Evolutionary conservation across 78 protist genomes (phyloP).

Genomic region (Dictyostelium brefeldianum): DNA sequence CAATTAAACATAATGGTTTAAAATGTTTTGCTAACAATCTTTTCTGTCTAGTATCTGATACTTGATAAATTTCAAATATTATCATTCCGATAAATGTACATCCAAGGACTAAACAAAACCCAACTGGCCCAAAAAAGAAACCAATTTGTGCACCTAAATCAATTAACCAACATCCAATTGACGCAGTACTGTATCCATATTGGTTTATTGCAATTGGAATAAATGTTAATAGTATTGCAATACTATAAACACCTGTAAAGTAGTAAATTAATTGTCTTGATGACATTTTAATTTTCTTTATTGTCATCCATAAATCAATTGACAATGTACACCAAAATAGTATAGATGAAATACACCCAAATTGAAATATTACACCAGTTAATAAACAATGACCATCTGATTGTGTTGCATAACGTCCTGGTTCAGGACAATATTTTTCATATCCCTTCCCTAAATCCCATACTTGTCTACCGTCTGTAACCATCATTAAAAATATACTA

Average conservation of each 20-base stretch:
- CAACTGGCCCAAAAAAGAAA: slow-evolving; percentile 49
- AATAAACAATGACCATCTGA: slow-evolving; percentile 6
- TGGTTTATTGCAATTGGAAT: background rate
- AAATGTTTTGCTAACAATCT: slow-evolving; percentile 4
- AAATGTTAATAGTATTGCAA: slow-evolving; percentile 19
- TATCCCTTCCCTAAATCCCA: background rate
- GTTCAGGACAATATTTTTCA: background rate
- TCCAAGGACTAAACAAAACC: background rate
- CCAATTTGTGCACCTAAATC: background rate
- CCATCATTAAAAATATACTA: background rate
- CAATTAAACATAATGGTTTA: background rate
- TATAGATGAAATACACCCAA: background rate
- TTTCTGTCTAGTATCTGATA: background rate
- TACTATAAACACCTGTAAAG: background rate
- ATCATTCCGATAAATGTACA: slow-evolving; percentile 4
- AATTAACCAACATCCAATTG: slow-evolving; percentile 21
- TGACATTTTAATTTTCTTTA: background rate
- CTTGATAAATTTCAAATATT: slow-evolving; percentile 35
- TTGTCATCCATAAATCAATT: slow-evolving; percentile 33
- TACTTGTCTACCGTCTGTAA: slow-evolving; percentile 1
- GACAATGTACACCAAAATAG: slow-evolving; percentile 1
- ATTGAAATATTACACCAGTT: slow-evolving; percentile 6
- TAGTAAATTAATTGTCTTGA: slow-evolving; percentile 1
- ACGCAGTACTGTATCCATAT: background rate
- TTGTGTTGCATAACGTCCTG: slow-evolving; percentile 30